Evolutionary conservation across 768 basidiomycete genomes (phyloP).

Genomic region (Phanerodontia chrysosporium): DNA sequence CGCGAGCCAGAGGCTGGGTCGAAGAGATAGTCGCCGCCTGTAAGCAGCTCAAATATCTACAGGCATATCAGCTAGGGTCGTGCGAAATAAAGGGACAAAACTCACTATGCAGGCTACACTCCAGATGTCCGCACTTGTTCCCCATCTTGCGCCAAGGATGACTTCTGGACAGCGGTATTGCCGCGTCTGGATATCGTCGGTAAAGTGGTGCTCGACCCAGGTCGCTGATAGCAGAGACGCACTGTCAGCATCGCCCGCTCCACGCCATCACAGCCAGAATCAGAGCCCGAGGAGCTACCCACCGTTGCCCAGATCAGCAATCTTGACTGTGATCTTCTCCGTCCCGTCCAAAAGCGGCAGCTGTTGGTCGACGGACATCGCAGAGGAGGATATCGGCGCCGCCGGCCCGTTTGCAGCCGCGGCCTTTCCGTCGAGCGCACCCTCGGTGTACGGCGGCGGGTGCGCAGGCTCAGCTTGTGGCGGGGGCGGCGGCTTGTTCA

Average conservation of each 20-base stretch:
- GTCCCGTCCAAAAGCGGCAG: constrained; percentile 30
- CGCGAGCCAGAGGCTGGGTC: constrained; percentile 93
- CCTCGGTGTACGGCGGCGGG: constrained; percentile 19
- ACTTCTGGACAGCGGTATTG: constrained; percentile 98
- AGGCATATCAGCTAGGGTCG: neutral
- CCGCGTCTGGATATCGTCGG: constrained; percentile 96
- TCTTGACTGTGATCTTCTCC: constrained; percentile 92
- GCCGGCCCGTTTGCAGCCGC: constrained; percentile 9
- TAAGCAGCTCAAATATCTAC: constrained; percentile 91
- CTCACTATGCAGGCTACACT: constrained; percentile 83
- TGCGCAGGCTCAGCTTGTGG: constrained; percentile 8
- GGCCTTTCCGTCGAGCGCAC: constrained; percentile 24
- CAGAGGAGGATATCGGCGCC: constrained; percentile 16
- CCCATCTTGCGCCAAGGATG: constrained; percentile 95
- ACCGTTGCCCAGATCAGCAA: constrained; percentile 97
- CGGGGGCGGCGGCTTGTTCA: constrained; percentile 14
- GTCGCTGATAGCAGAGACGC: constrained; percentile 47
- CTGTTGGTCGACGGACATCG: constrained; percentile 28
- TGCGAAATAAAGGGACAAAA: neutral
- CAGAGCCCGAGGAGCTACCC: constrained; percentile 24
- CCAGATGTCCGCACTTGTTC: constrained; percentile 94
- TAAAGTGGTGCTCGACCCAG: constrained; percentile 94
- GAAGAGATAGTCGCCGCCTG: constrained; percentile 96
- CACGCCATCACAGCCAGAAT: too few relatives aligned
- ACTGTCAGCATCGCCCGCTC: neutral